phyloP scores from a whole-genome alignment of 2,329 filamentous ascomycete species.

The Aspergillus fijiensis region DNA sequence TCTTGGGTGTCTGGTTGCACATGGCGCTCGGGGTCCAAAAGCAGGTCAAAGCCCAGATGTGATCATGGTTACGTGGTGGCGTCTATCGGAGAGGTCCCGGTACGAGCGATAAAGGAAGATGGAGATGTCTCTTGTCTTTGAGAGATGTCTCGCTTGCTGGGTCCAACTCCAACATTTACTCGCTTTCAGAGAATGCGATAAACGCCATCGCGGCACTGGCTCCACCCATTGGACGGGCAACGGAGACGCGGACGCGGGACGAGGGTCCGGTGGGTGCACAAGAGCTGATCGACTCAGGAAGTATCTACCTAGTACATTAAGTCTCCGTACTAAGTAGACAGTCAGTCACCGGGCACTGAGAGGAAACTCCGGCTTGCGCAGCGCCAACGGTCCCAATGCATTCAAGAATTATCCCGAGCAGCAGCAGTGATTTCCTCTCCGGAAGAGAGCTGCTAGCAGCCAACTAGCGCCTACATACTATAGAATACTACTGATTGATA shows the following conservation, averaged over 20 bases:
- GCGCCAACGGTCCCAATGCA: no score
- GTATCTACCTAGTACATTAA: background rate
- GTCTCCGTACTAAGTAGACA: no score
- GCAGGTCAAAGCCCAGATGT: conserved; percentile 3
- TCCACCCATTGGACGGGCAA: conserved; percentile 1
- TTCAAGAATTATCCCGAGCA: no score
- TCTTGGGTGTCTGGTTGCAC: conserved; percentile 5
- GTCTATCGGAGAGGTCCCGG: background rate
- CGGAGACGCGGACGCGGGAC: conserved; percentile 2
- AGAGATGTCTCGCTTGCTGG: background rate
- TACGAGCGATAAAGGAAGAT: background rate
- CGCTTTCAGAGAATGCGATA: background rate
- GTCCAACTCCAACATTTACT: no score
- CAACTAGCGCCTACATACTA: background rate
- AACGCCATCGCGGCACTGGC: background rate
- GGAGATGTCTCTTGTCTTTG: background rate
- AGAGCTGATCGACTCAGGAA: background rate
- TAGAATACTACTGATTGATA: background rate
- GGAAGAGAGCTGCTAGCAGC: background rate
- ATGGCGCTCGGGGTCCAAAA: conserved; percentile 13
- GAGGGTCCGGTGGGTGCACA: conserved; percentile 1
- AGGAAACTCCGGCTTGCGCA: no score
- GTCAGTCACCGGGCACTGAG: no score
- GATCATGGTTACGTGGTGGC: conserved; percentile 10
- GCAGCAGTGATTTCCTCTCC: background rate